Conservation (phyloP, 2,329 filamentous ascomycete genomes). For the Knoxdaviesia capensis region DNA sequence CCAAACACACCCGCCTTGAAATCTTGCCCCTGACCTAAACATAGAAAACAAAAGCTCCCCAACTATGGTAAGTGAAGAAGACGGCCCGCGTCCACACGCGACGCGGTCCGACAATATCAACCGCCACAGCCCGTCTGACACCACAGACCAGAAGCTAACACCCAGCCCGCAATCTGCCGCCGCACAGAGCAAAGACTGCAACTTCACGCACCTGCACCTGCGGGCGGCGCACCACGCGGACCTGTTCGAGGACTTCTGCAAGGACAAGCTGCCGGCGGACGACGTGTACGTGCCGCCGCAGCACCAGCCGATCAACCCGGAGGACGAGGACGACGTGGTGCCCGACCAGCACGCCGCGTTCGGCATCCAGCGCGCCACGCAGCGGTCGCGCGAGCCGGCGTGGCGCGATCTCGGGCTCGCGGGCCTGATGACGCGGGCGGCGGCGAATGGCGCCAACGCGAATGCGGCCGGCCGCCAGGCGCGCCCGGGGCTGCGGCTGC, state of each 20-base stretch:
- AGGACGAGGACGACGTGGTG: slow-evolving; percentile 77
- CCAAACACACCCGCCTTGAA: no score
- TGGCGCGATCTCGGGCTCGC: slow-evolving; percentile 66
- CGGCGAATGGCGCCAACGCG: slow-evolving; percentile 10
- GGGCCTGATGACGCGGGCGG: slow-evolving; percentile 46
- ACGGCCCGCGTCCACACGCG: no score
- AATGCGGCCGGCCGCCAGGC: slow-evolving; percentile 8
- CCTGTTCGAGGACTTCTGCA: slow-evolving; percentile 59
- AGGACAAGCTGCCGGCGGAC: slow-evolving; percentile 50
- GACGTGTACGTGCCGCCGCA: slow-evolving; percentile 67
- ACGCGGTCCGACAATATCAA: no score
- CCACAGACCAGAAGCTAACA: no score
- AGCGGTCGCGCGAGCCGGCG: slow-evolving; percentile 46
- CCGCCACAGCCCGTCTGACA: no score
- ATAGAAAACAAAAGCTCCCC: no score
- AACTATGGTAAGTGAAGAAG: no score
- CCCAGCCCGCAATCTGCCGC: background rate
- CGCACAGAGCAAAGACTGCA: slow-evolving; percentile 49
- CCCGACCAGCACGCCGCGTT: slow-evolving; percentile 79
- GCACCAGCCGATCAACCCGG: slow-evolving; percentile 65
- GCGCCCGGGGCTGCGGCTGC: slow-evolving; percentile 7
- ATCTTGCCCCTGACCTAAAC: no score
- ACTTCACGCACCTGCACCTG: slow-evolving; percentile 59
- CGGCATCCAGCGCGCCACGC: slow-evolving; percentile 64
- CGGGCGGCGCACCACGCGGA: slow-evolving; percentile 52